Base-by-base conservation (phyloP, 1,284 basidiomycete species). In the Phellopilus nigrolimitatus region DNA sequence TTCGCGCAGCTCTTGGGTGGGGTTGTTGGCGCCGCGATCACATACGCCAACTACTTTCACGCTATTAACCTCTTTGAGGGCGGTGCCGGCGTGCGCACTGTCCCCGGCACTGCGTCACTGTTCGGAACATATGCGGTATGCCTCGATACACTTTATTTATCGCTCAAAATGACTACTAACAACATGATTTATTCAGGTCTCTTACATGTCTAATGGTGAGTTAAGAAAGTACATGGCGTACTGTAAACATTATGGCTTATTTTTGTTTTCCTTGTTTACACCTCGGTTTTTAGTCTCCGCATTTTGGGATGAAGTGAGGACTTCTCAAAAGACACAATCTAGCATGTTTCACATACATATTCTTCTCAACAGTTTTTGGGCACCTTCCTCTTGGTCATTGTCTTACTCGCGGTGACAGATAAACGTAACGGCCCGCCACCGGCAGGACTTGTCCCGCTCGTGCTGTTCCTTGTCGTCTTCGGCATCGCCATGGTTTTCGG, bases 21-120 rank as follows among this genome's bases (percentile, higher is more conserved):
- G 1, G 64, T 88, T 13, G 71, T 78, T 40, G 90, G 84, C 13
- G 79, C 81, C 13, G 76, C 79, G 1, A 62, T 89, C 19, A 70
- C 87, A 17, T 92, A 91, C 60, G 83, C 74, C 4, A 85, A 87
- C 64, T 92, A 91, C 62, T 78, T 79, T 60, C 79, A 87, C 62
- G 84, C 84, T 31, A 86, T 93, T 60, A 75, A 82, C 60, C 63
- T 82, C 41, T 75, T 78, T 56, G 86, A 91, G 64, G 86, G 85
- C 24, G 80, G 79, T 2, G 54, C 64, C 1, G 66, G 69, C 12
- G 66, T 82, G 19, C 79, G 88, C 13, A 89, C 85, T 4, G 73
- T 87, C 19, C 64, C 62, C 3, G 71, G 72, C n/a, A 88, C 88
- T 0, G 88, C 82, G 0, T 66, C 73, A 12, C 66, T 90, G 19